Evolutionary conservation across 441 rosid genomes (phyloP), one percentile per base, ranked within the genome.

Genomic region (Omphalea diandra): DNA sequence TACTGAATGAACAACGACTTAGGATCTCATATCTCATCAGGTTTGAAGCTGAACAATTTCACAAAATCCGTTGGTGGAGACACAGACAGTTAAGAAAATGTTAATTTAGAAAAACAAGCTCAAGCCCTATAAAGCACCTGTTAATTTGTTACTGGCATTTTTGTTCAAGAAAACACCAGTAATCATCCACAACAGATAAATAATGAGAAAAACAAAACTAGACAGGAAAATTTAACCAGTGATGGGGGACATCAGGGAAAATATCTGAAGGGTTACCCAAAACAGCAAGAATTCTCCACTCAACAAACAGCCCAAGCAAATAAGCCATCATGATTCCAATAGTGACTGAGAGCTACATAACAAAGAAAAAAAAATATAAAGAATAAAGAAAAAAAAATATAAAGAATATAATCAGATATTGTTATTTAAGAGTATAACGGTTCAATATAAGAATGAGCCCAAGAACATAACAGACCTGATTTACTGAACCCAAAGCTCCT

Each of bases 281-380:
- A 71, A 89, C 85, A 52, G 98, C 98, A 61, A 93, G 97, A 56
- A 85, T 73, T 79, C 98, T 90, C 97, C 98, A 90, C 27, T 81
- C 79, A 62, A 87, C 80, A 82, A 90, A 89, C 68, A 93, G 82
- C 46, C 98, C 98, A 26, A 90, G 84, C 72, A 93, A 63, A 82
- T 93, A 90, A 17, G 94, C 93, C 83, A 93, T 65, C 97, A 93
- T 77, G 74, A 89, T 90, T 73, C 97, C 98, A 73, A 93, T 78
- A 59, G 98, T 89, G 70, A 93, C 82, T 36, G 98, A 90, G 59
- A 93, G 97, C 98, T 93, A 70, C 70, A 66, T 10, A 73, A 54
- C 67, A 68, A 75, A n/a, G n/a, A n/a, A n/a, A n/a, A n/a, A n/a
- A n/a, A n/a, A n/a, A n/a, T n/a, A n/a, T n/a, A n/a, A n/a, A n/a